A percentile compares a stretch with the other conserved stretches of the same genome.
These are phyloP conservation scores for Omphalea diandra DNA, from an alignment of 441 rosid species.

Conservation along the genomic window DNA sequence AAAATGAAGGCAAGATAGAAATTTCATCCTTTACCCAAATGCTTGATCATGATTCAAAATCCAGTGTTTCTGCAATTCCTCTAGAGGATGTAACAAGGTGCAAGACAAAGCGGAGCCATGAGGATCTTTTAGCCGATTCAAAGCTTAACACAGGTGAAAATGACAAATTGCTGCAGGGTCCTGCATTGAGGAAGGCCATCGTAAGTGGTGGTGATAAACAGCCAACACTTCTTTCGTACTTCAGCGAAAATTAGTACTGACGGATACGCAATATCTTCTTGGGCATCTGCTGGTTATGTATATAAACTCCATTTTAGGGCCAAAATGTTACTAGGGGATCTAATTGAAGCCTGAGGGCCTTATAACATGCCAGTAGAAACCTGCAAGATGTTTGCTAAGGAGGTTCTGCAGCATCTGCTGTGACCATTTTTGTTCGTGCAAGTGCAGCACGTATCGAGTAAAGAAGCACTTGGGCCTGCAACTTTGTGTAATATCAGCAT, in stretches of 20 bases:
- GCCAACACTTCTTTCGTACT: conserved; percentile 67
- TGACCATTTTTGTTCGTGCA: conserved; percentile 13
- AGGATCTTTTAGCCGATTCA: conserved; percentile 31
- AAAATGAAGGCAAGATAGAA: conserved; percentile 21
- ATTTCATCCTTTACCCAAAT: conserved; percentile 17
- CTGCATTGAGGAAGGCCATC: conserved; percentile 44
- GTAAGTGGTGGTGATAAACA: conserved; percentile 44
- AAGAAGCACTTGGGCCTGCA: neutral
- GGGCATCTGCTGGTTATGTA: neutral
- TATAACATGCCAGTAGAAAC: neutral
- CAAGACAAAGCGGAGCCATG: conserved; percentile 42
- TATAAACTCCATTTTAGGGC: neutral
- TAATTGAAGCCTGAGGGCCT: neutral
- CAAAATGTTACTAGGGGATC: too few relatives aligned
- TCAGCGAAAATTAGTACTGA: conserved; percentile 40
- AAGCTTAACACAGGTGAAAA: conserved; percentile 28
- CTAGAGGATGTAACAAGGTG: conserved; percentile 22
- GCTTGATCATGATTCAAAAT: conserved; percentile 25
- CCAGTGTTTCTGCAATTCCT: conserved; percentile 1
- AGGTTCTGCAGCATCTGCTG: neutral
- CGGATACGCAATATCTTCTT: neutral
- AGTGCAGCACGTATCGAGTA: neutral
- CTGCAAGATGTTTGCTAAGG: too few relatives aligned
- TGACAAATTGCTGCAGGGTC: conserved; percentile 22
- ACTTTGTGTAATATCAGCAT: neutral